Conservation (phyloP, 805 yeast species). For the Ogataea trehalophila region DNA sequence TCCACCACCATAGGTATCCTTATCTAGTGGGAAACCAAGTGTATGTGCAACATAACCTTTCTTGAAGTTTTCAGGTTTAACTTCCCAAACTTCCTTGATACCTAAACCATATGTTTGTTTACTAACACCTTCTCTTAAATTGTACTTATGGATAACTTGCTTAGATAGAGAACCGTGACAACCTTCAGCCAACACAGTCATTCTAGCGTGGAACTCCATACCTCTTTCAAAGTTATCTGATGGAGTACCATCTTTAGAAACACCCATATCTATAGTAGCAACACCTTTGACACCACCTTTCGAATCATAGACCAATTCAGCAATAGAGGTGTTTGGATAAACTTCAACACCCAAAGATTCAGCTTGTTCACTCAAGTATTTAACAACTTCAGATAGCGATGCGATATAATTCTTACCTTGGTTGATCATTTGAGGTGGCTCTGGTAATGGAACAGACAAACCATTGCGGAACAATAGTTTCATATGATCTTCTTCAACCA, state of each 20-base stretch:
- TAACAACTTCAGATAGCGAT: conserved; percentile 74
- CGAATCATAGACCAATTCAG: conserved; percentile 63
- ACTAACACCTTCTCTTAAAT: conserved; percentile 57
- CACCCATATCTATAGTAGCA: conserved; percentile 91
- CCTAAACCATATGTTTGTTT: conserved; percentile 96
- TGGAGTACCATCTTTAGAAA: conserved; percentile 69
- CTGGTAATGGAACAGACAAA: conserved; percentile 68
- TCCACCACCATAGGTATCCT: conserved; percentile 89
- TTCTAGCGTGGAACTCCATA: conserved; percentile 91
- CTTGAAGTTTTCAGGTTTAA: conserved; percentile 72
- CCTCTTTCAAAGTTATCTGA: conserved; percentile 89
- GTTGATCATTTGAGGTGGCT: conserved; percentile 88
- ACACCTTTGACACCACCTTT: conserved; percentile 75
- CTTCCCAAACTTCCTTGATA: conserved; percentile 96
- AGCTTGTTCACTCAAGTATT: conserved; percentile 80
- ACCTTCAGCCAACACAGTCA: conserved; percentile 94
- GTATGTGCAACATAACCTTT: conserved; percentile 82
- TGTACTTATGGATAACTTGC: conserved; percentile 62
- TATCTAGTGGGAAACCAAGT: conserved; percentile 79
- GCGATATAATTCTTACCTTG: conserved; percentile 79
- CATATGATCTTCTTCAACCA: conserved; percentile 72
- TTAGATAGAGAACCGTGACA: conserved; percentile 94
- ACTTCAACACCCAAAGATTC: conserved; percentile 92
- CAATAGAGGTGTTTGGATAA: conserved; percentile 85
- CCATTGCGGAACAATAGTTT: conserved; percentile 56